These are phyloP conservation scores for Colletotrichum salicis DNA, from an alignment of 2,329 filamentous ascomycete species.

Conservation along the genomic window DNA sequence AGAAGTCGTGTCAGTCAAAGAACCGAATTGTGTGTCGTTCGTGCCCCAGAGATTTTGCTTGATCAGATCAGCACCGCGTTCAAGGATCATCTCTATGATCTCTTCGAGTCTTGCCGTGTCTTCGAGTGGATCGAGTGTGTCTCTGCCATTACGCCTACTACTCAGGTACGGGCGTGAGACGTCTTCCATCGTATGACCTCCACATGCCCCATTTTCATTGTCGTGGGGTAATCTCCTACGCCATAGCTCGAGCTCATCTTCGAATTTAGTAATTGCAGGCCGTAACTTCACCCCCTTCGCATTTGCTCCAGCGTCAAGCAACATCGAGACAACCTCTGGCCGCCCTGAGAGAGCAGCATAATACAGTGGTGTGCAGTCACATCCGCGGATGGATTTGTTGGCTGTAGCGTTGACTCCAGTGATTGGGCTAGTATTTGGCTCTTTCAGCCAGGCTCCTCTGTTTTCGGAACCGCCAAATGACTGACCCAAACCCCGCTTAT, in stretches of 20 bases:
- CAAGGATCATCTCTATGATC: constrained; percentile 39
- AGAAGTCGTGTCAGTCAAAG: background rate
- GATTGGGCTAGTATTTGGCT: background rate
- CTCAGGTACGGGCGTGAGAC: background rate
- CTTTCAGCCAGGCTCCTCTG: background rate
- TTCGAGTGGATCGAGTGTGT: background rate
- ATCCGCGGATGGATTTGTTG: background rate
- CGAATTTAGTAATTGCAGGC: constrained; percentile 36
- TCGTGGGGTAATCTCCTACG: background rate
- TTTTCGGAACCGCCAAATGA: background rate
- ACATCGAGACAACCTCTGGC: constrained; percentile 41
- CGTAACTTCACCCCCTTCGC: constrained; percentile 19
- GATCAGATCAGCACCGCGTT: constrained; percentile 31
- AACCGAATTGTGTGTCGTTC: background rate
- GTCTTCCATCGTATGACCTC: background rate
- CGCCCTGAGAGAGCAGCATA: constrained; percentile 40
- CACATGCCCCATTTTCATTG: background rate
- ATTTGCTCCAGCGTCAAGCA: constrained; percentile 42
- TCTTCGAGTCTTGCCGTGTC: constrained; percentile 37
- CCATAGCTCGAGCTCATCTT: constrained; percentile 24
- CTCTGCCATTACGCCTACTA: background rate
- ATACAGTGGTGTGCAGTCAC: constrained; percentile 36
- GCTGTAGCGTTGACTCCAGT: background rate
- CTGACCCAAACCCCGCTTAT: background rate
- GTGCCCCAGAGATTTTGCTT: background rate